Evolutionary conservation across 2,329 filamentous ascomycete species (phyloP), one percentile per base, ranked within the genome.

Genomic region (Ophiostoma sp.): DNA sequence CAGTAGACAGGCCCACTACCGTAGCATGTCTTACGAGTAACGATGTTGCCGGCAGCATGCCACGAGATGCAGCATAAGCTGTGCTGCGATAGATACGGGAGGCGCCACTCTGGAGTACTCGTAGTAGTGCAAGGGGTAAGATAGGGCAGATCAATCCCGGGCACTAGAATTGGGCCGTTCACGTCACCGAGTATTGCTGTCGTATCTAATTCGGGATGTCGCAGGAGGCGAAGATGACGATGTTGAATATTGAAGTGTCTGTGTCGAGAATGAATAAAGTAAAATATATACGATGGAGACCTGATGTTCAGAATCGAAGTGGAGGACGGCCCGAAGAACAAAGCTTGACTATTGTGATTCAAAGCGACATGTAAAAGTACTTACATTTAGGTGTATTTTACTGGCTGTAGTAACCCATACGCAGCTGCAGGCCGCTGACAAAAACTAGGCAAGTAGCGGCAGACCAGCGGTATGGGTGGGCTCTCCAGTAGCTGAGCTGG

Each of bases 361-460:
- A 27, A 27, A n/a, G 47, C 12, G 16, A 18, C 47, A n/a, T 55
- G 49, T 44, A 6, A 44, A 11, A 44, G 47, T 9, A 27, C 27
- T 2, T 58, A 38, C 27, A 58, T 58, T 52, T 27, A 27, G 52
- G 18, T 27, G n/a, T 18, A 58, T 58, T 4, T 38, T 7, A 18
- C 27, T 62, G 11, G 14, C 3, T 4, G 38, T 63, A 63, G 27
- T 27, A 27, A 1, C 27, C 27, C 27, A 27, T 27, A 27, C 27
- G 27, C 27, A 27, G 27, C 27, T 27, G 27, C 27, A 27, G 18
- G 38, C 60, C 40, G 60, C 42, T 62, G 36, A 40, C 58, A 63
- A 63, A 62, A 63, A n/a, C 60, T 42, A n/a, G 60, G 60, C 60
- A 63, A 6, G 38, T 63, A 63, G 60, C 60, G 40, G 60, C 60